phyloP scores from a whole-genome alignment of 2,329 filamentous ascomycete species.

The Penicillium brevicompactum region DNA sequence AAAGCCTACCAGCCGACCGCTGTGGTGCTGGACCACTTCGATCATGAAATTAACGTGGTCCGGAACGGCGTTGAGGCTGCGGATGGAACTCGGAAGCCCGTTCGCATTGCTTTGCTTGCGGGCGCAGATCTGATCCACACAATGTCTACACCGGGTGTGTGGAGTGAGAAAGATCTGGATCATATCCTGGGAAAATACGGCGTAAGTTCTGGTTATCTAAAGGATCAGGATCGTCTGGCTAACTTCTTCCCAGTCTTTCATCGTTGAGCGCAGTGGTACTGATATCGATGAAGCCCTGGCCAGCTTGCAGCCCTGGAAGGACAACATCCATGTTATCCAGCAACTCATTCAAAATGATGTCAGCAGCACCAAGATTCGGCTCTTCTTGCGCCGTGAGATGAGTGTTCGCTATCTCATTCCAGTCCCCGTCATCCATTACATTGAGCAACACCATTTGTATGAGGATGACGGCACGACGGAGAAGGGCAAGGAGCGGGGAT shows the following conservation, averaged over 20 bases:
- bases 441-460: slow-evolving; percentile 68
- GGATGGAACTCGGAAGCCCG: slow-evolving; percentile 66
- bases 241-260: slow-evolving; percentile 59
- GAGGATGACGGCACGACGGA: slow-evolving; percentile 51
- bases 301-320: slow-evolving; percentile 77
- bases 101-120: slow-evolving; percentile 78
- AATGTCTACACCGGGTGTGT: slow-evolving; percentile 72
- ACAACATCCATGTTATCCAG: slow-evolving; percentile 85
- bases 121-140: slow-evolving; percentile 76
- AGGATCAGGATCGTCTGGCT: background rate
- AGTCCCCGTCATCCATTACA: slow-evolving; percentile 73
- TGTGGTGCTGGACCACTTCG: slow-evolving; percentile 85
- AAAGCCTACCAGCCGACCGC: slow-evolving; percentile 86
- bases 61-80: slow-evolving; percentile 71
- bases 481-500: slow-evolving; percentile 38
- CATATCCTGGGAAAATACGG: slow-evolving; percentile 85
- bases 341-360: slow-evolving; percentile 87
- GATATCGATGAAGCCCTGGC: slow-evolving; percentile 85
- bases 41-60: slow-evolving; percentile 82
- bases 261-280: slow-evolving; percentile 84
- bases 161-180: slow-evolving; percentile 81
- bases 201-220: slow-evolving; percentile 30
- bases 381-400: slow-evolving; percentile 78
- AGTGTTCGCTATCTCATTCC: slow-evolving; percentile 78
- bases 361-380: slow-evolving; percentile 77